phyloP scores from a whole-genome alignment of 257 asterid species.

The Solanum infundibuliforme region DNA sequence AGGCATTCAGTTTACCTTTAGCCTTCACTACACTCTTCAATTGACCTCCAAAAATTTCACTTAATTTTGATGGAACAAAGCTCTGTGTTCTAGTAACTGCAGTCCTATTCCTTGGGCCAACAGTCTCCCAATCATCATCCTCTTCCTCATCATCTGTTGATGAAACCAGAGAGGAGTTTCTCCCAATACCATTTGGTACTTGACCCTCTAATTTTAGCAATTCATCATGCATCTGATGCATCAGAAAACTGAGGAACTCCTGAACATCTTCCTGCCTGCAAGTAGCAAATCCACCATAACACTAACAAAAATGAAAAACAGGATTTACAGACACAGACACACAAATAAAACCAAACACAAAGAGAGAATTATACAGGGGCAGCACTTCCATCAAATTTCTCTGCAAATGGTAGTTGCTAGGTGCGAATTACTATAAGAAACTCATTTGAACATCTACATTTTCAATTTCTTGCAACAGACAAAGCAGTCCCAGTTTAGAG shows the following conservation, averaged over 20 bases:
- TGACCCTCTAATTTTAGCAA: slow-evolving; percentile 68
- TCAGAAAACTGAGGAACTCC: slow-evolving; percentile 75
- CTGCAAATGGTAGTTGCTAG: not conserved
- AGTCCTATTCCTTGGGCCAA: slow-evolving; percentile 57
- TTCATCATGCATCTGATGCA: slow-evolving; percentile 94
- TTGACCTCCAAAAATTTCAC: slow-evolving; percentile 78
- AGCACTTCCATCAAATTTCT: not conserved
- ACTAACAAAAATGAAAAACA: not conserved
- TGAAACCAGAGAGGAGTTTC: slow-evolving; percentile 46
- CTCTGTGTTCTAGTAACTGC: slow-evolving; percentile 77
- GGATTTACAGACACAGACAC: not conserved
- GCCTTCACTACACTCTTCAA: slow-evolving; percentile 74
- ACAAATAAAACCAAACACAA: slow-evolving; percentile 2
- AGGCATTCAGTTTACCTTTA: slow-evolving; percentile 37
- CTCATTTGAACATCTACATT: not conserved
- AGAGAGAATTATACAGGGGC: not conserved
- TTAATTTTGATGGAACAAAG: slow-evolving; percentile 61
- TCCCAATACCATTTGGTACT: slow-evolving; percentile 38
- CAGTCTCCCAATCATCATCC: slow-evolving; percentile 61
- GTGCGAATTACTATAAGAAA: not conserved
- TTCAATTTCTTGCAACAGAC: not conserved
- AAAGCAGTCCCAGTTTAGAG: not conserved
- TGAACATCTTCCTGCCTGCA: slow-evolving; percentile 92
- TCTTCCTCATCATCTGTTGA: slow-evolving; percentile 50
- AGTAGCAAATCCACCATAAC: slow-evolving; percentile 7